A percentile compares a stretch with the other conserved stretches of the same genome.
Conservation (phyloP, 176 grass and related monocot genomes). For the Avena eriantha region DNA sequence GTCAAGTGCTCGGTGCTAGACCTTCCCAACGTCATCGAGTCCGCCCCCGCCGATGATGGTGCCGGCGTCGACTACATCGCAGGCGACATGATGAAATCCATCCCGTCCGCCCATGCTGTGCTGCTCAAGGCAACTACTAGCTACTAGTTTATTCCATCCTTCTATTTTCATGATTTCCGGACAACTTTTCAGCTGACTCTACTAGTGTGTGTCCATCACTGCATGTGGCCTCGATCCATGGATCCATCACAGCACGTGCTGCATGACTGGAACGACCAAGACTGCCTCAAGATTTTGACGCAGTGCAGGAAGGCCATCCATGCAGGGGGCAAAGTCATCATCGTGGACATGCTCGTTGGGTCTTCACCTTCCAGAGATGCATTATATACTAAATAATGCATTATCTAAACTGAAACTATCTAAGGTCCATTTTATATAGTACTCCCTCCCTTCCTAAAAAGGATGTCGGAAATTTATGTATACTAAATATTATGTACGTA, state of each 20-base stretch:
- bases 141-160: not conserved
- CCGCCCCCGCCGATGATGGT: not conserved
- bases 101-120: conserved; percentile 43
- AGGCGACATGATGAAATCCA: conserved; percentile 51
- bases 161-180: not conserved
- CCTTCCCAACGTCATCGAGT: not conserved
- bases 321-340: conserved; percentile 47
- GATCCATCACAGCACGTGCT: conserved; percentile 27
- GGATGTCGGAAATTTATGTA: no score
- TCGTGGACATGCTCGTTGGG: conserved; percentile 17
- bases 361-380: not conserved
- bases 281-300: conserved; percentile 27
- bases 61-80: conserved; percentile 31
- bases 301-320: conserved; percentile 46
- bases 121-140: conserved; percentile 49
- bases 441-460: no score
- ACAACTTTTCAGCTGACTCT: not conserved
- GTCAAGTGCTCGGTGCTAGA: not conserved
- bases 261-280: conserved; percentile 47
- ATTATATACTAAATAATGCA: no score
- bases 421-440: no score
- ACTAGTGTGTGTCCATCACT: not conserved
- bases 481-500: no score
- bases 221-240: not conserved
- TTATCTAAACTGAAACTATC: no score